Percentiles rank a stretch among this genome's conserved stretches.
These are phyloP conservation scores for Eragrostis nindensis DNA, from an alignment of 176 grass and related monocot species.

Conservation along the genomic window DNA sequence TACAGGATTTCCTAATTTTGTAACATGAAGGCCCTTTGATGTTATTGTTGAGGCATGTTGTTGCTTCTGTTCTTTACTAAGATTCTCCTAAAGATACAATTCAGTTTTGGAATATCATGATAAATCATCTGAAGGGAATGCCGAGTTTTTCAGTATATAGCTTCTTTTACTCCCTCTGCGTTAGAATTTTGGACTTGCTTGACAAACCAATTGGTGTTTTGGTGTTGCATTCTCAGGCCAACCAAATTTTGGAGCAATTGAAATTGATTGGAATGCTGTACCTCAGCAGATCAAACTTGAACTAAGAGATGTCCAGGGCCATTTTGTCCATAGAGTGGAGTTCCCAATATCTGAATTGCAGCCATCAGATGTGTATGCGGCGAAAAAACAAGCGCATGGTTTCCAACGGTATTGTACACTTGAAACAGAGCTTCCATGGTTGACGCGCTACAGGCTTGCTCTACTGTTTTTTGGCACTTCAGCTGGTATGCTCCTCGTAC, in stretches of 20 bases:
- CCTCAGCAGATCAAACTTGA: conserved; percentile 68
- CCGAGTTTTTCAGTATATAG: conserved; percentile 4
- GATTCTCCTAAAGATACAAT: not conserved
- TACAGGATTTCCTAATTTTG: not conserved
- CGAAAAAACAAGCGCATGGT: conserved; percentile 12
- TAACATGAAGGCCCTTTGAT: not conserved
- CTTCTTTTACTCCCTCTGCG: conserved; percentile 33
- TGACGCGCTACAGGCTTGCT: conserved; percentile 57
- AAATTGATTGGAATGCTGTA: conserved; percentile 73
- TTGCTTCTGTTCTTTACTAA: conserved; percentile 22
- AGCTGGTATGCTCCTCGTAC: conserved; percentile 55
- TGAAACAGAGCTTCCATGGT: conserved; percentile 69
- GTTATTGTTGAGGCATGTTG: not conserved
- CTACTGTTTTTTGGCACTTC: conserved; percentile 52
- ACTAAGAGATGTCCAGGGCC: conserved; percentile 65
- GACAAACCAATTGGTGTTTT: conserved; percentile 21
- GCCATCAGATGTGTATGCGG: conserved; percentile 19
- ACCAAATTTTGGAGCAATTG: conserved; percentile 92
- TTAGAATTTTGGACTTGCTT: not conserved
- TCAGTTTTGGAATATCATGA: not conserved
- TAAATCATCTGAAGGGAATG: conserved; percentile 12
- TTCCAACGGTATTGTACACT: conserved; percentile 61
- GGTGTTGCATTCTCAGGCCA: conserved; percentile 50
- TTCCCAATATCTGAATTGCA: conserved; percentile 71
- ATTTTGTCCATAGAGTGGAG: conserved; percentile 57